Evolutionary conservation across 2,329 filamentous ascomycete genomes (phyloP).

Genomic region (Cladosporium sp.): DNA sequence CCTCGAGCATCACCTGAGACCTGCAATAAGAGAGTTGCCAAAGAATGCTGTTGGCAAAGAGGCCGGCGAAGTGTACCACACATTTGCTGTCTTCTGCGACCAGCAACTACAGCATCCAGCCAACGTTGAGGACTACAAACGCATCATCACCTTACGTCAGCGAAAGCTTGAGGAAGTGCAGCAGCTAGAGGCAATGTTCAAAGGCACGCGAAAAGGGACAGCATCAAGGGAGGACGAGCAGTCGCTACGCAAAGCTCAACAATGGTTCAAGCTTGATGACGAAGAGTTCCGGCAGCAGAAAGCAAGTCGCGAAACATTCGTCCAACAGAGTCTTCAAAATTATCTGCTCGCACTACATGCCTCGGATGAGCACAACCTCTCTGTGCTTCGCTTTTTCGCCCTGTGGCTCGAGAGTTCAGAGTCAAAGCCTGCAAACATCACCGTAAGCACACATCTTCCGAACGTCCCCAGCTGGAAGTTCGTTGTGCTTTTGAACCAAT

Average conservation of each 20-base stretch:
- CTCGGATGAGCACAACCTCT: slow-evolving; percentile 84
- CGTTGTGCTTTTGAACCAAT: slow-evolving; percentile 86
- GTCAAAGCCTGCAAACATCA: slow-evolving; percentile 70
- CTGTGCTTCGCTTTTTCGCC: slow-evolving; percentile 85
- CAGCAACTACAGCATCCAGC: slow-evolving; percentile 86
- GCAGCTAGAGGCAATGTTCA: slow-evolving; percentile 62
- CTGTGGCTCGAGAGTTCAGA: slow-evolving; percentile 87
- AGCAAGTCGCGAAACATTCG: slow-evolving; percentile 71
- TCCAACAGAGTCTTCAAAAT: slow-evolving; percentile 87
- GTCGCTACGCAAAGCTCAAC: slow-evolving; percentile 67
- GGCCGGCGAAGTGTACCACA: slow-evolving; percentile 84
- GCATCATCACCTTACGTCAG: slow-evolving; percentile 73
- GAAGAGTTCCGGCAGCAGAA: slow-evolving; percentile 77
- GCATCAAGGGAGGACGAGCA: slow-evolving; percentile 54
- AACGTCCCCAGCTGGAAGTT: slow-evolving; percentile 88
- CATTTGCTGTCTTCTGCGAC: slow-evolving; percentile 94
- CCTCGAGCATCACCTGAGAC: slow-evolving; percentile 77
- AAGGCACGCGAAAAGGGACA: slow-evolving; percentile 36
- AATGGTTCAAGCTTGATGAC: slow-evolving; percentile 87
- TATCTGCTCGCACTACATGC: slow-evolving; percentile 81
- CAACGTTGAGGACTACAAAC: slow-evolving; percentile 74
- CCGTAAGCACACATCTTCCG: slow-evolving; percentile 65
- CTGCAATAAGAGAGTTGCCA: slow-evolving; percentile 76
- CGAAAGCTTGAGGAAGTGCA: slow-evolving; percentile 76
- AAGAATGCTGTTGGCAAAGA: slow-evolving; percentile 64